These are phyloP conservation scores for Tuber microsphaerosporum DNA, from an alignment of 495 filamentous ascomycete species.

Conservation along the genomic window DNA sequence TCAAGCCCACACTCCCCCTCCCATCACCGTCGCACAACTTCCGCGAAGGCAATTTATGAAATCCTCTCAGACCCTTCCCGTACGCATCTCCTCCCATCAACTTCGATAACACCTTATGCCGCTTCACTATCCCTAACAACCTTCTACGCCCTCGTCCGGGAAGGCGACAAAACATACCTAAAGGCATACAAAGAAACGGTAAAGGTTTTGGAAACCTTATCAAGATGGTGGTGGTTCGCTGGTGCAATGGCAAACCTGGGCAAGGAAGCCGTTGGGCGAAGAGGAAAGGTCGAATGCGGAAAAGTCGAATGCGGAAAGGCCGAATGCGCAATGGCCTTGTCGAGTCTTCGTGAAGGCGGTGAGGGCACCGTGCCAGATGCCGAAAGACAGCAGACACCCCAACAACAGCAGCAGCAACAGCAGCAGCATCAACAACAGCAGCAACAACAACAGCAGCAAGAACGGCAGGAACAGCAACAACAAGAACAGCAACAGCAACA, in stretches of 20 bases:
- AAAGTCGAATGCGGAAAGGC: constrained; percentile 33
- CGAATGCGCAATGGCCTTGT: constrained; percentile 27
- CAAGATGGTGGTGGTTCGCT: constrained; percentile 38
- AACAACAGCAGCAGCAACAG: not conserved
- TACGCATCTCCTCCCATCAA: constrained; percentile 21
- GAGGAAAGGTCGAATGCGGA: constrained; percentile 30
- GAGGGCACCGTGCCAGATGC: not conserved
- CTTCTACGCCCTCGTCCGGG: constrained; percentile 31
- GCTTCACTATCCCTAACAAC: constrained; percentile 35
- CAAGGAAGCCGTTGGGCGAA: constrained; percentile 23
- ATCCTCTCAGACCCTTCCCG: constrained; percentile 10
- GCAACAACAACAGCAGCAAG: not conserved
- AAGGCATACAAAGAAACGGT: constrained; percentile 22
- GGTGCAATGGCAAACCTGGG: constrained; percentile 38
- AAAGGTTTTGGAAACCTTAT: constrained; percentile 20
- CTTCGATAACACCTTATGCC: constrained; percentile 34
- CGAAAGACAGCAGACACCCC: not conserved
- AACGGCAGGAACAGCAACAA: not conserved
- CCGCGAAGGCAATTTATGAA: not conserved
- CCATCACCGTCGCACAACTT: constrained; percentile 16
- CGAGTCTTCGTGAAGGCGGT: constrained; percentile 22
- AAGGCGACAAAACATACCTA: constrained; percentile 19
- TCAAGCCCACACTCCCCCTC: constrained; percentile 19
- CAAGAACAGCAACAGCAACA: not conserved
- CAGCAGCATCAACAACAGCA: not conserved